phyloP scores from a whole-genome alignment of 352 stramenopile species.

The Globisporangium acanthophoron region DNA sequence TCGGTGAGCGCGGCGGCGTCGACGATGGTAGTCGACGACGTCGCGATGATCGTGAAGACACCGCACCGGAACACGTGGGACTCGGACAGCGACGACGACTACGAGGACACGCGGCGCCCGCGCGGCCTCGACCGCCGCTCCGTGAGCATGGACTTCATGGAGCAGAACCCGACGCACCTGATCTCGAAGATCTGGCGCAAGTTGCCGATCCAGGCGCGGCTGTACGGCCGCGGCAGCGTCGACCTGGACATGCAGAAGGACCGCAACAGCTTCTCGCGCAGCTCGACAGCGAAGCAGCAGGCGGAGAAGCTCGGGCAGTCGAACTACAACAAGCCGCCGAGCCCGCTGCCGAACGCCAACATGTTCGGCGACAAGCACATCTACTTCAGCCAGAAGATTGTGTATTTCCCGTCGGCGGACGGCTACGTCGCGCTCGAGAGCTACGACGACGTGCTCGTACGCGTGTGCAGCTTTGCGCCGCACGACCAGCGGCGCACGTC shows the following conservation, averaged over 20 bases:
- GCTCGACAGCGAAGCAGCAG: slow-evolving; percentile 41
- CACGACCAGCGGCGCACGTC: slow-evolving; percentile 68
- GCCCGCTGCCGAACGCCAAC: slow-evolving; percentile 15
- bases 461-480: slow-evolving; percentile 55
- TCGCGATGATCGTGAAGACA: slow-evolving; percentile 47
- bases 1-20: slow-evolving; percentile 11
- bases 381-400: slow-evolving; percentile 16
- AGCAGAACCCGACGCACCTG: slow-evolving; percentile 61
- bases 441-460: slow-evolving; percentile 74
- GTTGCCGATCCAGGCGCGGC: slow-evolving; percentile 62
- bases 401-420: slow-evolving; percentile 21
- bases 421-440: slow-evolving; percentile 54
- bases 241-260: slow-evolving; percentile 62
- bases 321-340: slow-evolving; percentile 16
- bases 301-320: slow-evolving; percentile 27
- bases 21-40: slow-evolving; percentile 38
- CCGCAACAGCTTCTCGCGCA: slow-evolving; percentile 54
- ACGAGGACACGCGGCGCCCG: slow-evolving; percentile 52
- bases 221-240: slow-evolving; percentile 45
- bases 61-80: slow-evolving; percentile 45
- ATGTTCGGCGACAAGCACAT: slow-evolving; percentile 23
- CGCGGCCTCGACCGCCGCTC: slow-evolving; percentile 55
- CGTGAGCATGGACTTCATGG: slow-evolving; percentile 78
- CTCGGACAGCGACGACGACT: slow-evolving; percentile 71
- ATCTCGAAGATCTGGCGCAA: slow-evolving; percentile 82